Percentiles rank a stretch among this genome's conserved stretches.
Conservation (phyloP, 257 asterid genomes). For the Jasminum sambac region DNA sequence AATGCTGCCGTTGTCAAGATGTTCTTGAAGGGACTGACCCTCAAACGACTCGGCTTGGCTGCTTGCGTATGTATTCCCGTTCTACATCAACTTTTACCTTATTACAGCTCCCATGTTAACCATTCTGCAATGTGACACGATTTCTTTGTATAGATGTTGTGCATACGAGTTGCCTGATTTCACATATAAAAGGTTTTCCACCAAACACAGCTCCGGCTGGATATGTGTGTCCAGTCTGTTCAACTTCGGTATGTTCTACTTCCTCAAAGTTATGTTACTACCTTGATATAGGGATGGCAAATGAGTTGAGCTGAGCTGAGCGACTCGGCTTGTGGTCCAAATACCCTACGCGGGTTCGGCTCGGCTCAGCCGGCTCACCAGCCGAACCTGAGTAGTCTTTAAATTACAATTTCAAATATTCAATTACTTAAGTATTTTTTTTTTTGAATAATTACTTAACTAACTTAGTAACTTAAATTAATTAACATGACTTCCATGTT, state of each 20-base stretch:
- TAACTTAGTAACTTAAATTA: too few relatives aligned
- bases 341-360: too few relatives aligned
- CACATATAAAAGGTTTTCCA: constrained; percentile 78
- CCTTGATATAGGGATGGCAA: too few relatives aligned
- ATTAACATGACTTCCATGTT: too few relatives aligned
- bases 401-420: too few relatives aligned
- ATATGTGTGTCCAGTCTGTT: constrained; percentile 77
- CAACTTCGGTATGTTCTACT: constrained; percentile 62
- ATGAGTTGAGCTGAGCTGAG: too few relatives aligned
- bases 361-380: too few relatives aligned
- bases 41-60: constrained; percentile 87
- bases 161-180: constrained; percentile 76
- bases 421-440: too few relatives aligned
- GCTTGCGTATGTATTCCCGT: constrained; percentile 76
- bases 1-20: constrained; percentile 78
- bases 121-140: constrained; percentile 8
- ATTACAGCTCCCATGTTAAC: background rate
- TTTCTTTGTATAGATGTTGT: constrained; percentile 55
- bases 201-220: constrained; percentile 90
- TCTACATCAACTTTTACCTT: background rate
- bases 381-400: too few relatives aligned
- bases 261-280: background rate
- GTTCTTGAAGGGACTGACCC: constrained; percentile 64
- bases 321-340: too few relatives aligned
- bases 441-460: too few relatives aligned